phyloP scores from a whole-genome alignment of 1,284 basidiomycete species.

The Afroboletus lepidellus region DNA sequence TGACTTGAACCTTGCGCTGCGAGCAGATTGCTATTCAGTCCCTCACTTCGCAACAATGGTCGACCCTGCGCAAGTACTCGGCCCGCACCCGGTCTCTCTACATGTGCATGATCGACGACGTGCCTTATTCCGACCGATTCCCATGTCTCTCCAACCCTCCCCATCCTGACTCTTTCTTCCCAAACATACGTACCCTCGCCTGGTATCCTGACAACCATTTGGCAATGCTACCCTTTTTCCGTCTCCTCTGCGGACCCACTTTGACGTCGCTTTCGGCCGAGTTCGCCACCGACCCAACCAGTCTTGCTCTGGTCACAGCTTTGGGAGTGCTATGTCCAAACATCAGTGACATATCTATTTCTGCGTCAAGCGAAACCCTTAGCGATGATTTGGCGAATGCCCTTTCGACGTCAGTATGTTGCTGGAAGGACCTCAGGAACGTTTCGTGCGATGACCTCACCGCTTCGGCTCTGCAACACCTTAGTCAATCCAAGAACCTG shows the following conservation, averaged over 20 bases:
- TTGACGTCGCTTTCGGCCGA: slow-evolving; percentile 23
- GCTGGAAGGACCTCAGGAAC: slow-evolving; percentile 20
- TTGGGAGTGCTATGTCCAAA: slow-evolving; percentile 25
- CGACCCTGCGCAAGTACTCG: slow-evolving; percentile 22
- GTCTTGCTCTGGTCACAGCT: slow-evolving; percentile 15
- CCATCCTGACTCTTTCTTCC: slow-evolving; percentile 19
- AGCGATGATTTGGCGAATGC: slow-evolving; percentile 15
- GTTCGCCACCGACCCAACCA: slow-evolving; percentile 18
- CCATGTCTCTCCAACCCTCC: slow-evolving; percentile 18
- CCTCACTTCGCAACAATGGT: slow-evolving; percentile 17
- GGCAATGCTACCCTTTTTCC: slow-evolving; percentile 24
- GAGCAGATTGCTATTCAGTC: background rate
- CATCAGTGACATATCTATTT: slow-evolving; percentile 23
- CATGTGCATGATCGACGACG: slow-evolving; percentile 21
- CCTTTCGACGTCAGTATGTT: slow-evolving; percentile 20
- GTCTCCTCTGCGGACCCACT: slow-evolving; percentile 26
- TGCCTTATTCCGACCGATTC: slow-evolving; percentile 9
- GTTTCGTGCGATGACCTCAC: slow-evolving; percentile 27
- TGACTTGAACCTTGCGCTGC: no score
- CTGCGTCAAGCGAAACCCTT: slow-evolving; percentile 5
- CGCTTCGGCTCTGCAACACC: slow-evolving; percentile 18
- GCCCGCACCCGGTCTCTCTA: slow-evolving; percentile 20
- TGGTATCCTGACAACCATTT: slow-evolving; percentile 25
- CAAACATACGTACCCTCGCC: slow-evolving; percentile 19
- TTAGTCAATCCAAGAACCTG: slow-evolving; percentile 13